phyloP scores from a whole-genome alignment of 805 yeast species.

The Saccharomycopsis babjevae region DNA sequence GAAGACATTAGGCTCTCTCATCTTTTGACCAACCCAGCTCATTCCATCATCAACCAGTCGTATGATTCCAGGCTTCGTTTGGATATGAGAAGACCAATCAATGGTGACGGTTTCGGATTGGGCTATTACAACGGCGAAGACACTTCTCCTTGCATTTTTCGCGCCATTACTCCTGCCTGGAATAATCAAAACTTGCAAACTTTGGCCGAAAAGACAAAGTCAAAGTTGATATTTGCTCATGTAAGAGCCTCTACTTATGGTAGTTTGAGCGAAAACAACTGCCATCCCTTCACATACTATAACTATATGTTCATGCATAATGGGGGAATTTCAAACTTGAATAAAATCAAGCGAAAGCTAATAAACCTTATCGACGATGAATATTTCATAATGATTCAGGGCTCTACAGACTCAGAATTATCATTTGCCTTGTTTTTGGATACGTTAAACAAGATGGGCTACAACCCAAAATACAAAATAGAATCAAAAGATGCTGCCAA shows the following conservation, averaged over 20 bases:
- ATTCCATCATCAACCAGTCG: slow-evolving; percentile 92
- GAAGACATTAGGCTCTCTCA: slow-evolving; percentile 83
- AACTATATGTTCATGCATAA: slow-evolving; percentile 94
- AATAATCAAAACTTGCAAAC: slow-evolving; percentile 84
- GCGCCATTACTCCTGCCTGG: slow-evolving; percentile 98
- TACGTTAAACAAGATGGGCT: slow-evolving; percentile 63
- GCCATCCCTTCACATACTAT: slow-evolving; percentile 91
- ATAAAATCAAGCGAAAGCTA: slow-evolving; percentile 60
- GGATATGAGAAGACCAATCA: slow-evolving; percentile 84
- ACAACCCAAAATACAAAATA: slow-evolving; percentile 43
- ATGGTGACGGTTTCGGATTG: slow-evolving; percentile 97
- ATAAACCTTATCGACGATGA: slow-evolving; percentile 68
- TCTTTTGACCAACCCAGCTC: slow-evolving; percentile 88
- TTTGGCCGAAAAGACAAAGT: slow-evolving; percentile 78
- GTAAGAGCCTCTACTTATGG: slow-evolving; percentile 96
- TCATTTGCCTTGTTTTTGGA: slow-evolving; percentile 84
- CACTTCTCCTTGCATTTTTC: slow-evolving; percentile 81
- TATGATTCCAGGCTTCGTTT: slow-evolving; percentile 82
- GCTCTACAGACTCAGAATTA: slow-evolving; percentile 94
- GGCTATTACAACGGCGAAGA: slow-evolving; percentile 65
- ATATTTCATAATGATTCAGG: slow-evolving; percentile 74
- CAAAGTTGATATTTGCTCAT: slow-evolving; percentile 82
- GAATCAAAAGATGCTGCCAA: slow-evolving; percentile 31
- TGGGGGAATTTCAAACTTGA: slow-evolving; percentile 76
- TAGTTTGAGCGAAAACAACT: slow-evolving; percentile 85